A percentile compares a stretch with the other conserved stretches of the same genome.
Conservation (phyloP, 192 early-diverging fungal genomes). For the Rhizoclosmatium globosum region DNA sequence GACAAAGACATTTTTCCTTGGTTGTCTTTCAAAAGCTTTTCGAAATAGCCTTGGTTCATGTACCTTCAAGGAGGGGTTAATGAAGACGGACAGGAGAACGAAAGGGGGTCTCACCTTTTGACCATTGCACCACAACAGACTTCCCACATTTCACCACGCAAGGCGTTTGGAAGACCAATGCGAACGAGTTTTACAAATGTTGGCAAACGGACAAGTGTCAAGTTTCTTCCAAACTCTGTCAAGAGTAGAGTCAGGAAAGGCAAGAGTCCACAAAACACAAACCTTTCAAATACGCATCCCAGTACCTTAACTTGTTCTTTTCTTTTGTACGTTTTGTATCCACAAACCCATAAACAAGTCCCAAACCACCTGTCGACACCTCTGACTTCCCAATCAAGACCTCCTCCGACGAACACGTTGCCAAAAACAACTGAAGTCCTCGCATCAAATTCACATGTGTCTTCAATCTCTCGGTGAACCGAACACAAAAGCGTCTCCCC, state of each 20-base stretch:
- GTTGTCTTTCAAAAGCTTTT: slow-evolving; percentile 73
- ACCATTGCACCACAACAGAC: slow-evolving; percentile 87
- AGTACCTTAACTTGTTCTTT: slow-evolving; percentile 75
- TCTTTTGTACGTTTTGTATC: slow-evolving; percentile 75
- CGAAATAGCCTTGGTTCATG: slow-evolving; percentile 86
- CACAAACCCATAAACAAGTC: slow-evolving; percentile 76
- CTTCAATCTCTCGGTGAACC: slow-evolving; percentile 76
- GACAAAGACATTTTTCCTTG: slow-evolving; percentile 77
- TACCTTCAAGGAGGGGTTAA: slow-evolving; percentile 47
- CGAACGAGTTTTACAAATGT: slow-evolving; percentile 91
- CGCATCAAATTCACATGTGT: slow-evolving; percentile 80
- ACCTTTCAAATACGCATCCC: slow-evolving; percentile 80
- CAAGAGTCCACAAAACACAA: slow-evolving; percentile 11
- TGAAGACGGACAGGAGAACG: neutral
- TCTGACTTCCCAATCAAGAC: slow-evolving; percentile 67
- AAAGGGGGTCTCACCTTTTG: slow-evolving; percentile 57
- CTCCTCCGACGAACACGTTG: slow-evolving; percentile 84
- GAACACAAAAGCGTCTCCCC: slow-evolving; percentile 84
- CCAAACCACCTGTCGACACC: slow-evolving; percentile 65
- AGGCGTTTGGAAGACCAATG: slow-evolving; percentile 84
- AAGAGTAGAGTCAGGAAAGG: slow-evolving; percentile 18
- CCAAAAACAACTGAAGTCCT: slow-evolving; percentile 77
- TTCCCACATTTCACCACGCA: slow-evolving; percentile 97
- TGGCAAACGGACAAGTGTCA: slow-evolving; percentile 81
- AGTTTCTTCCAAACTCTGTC: slow-evolving; percentile 82